These are phyloP conservation scores for Porcisia deanei DNA, from an alignment of 208 protist genomes.

Conservation along the genomic window DNA sequence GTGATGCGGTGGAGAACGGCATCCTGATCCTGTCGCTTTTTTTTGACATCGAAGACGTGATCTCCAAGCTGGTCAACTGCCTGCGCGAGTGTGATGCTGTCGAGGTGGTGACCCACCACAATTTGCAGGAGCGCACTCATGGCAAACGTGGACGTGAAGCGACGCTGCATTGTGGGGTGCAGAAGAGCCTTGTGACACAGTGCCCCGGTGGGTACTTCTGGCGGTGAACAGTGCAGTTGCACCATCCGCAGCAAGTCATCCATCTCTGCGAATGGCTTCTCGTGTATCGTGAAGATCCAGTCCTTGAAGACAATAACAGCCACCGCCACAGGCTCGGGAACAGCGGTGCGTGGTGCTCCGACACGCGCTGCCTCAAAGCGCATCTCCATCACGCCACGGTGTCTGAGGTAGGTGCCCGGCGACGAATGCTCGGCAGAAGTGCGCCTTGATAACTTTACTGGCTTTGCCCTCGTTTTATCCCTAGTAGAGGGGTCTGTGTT, in stretches of 20 bases:
- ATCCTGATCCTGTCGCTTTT: conserved; percentile 47
- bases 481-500: not conserved
- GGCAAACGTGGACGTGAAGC: conserved; percentile 72
- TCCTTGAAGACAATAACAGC: conserved; percentile 75
- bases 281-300: conserved; percentile 89
- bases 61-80: conserved; percentile 74
- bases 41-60: conserved; percentile 61
- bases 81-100: conserved; percentile 69
- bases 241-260: conserved; percentile 82
- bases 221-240: conserved; percentile 64
- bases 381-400: conserved; percentile 73
- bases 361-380: conserved; percentile 77
- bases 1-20: conserved; percentile 78
- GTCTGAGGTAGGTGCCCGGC: conserved; percentile 3
- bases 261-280: conserved; percentile 86
- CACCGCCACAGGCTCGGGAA: conserved; percentile 58
- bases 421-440: not conserved
- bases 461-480: not conserved
- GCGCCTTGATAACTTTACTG: conserved; percentile 5
- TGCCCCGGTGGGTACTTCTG: conserved; percentile 7
- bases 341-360: conserved; percentile 38
- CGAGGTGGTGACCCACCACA: conserved; percentile 75
- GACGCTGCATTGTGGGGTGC: conserved; percentile 27
- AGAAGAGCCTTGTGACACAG: conserved; percentile 11
- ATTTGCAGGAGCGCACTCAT: conserved; percentile 82